A percentile compares a stretch with the other conserved stretches of the same genome.
These are phyloP conservation scores for Nowakowskiella sp. DNA, from an alignment of 192 early-diverging fungal species.

Conservation along the genomic window DNA sequence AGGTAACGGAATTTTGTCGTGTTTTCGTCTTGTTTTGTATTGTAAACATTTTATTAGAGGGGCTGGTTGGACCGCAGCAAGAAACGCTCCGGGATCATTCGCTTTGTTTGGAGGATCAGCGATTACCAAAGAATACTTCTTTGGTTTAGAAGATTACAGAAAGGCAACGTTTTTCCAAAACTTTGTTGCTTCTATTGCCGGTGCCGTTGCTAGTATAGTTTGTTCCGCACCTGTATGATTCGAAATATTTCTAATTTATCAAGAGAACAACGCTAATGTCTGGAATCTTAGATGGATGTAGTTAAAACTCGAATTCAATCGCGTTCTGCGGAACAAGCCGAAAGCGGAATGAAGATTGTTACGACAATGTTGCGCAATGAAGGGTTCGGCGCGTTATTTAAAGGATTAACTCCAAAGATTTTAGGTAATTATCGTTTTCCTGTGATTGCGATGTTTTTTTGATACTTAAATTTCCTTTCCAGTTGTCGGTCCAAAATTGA, in stretches of 20 bases:
- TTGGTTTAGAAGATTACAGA: constrained; percentile 81
- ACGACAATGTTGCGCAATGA: constrained; percentile 85
- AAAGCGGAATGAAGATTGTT: constrained; percentile 81
- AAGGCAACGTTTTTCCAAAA: constrained; percentile 99
- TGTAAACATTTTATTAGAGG: constrained; percentile 41
- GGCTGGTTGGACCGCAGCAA: constrained; percentile 90
- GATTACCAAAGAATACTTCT: constrained; percentile 87
- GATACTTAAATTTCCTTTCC: constrained; percentile 30
- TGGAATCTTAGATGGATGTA: constrained; percentile 87
- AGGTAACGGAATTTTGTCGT: too few species aligned
- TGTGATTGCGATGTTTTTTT: constrained; percentile 28
- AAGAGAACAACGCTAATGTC: too few species aligned
- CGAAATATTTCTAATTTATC: too few species aligned
- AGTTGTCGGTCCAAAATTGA: constrained; percentile 86
- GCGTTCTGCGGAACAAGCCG: constrained; percentile 76
- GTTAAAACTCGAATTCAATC: constrained; percentile 99
- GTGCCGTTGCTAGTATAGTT: constrained; percentile 87
- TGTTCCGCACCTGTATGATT: constrained; percentile 72
- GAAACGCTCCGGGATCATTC: constrained; percentile 98
- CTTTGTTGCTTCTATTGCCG: constrained; percentile 92
- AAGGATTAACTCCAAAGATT: constrained; percentile 37
- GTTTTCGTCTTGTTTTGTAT: background rate
- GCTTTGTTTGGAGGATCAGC: constrained; percentile 85
- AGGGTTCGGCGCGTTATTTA: constrained; percentile 91
- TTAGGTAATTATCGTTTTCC: background rate